Conservation (phyloP, 345 rosid species). For the Gossypium raimondii region DNA sequence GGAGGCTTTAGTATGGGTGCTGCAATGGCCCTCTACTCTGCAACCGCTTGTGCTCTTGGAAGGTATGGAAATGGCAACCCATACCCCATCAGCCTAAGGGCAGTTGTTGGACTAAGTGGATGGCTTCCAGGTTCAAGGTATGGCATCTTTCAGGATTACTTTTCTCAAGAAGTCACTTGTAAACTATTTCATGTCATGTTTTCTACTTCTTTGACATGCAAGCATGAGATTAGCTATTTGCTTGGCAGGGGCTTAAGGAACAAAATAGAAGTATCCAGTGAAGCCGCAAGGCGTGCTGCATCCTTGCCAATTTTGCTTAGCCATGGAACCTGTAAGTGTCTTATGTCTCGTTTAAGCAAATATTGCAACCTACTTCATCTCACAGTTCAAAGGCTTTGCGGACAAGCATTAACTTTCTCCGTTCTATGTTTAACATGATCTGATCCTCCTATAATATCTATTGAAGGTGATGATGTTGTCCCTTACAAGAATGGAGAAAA, state of each 20-base stretch:
- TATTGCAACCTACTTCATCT: neutral
- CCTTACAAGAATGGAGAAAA: constrained; percentile 70
- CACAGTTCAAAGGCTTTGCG: neutral
- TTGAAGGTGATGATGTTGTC: constrained; percentile 73
- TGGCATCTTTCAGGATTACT: neutral
- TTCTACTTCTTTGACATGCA: neutral
- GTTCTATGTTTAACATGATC: neutral
- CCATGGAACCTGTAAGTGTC: constrained; percentile 61
- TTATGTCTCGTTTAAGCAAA: neutral
- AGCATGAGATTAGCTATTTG: neutral
- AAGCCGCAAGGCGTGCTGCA: constrained; percentile 61
- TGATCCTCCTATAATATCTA: constrained; percentile 2
- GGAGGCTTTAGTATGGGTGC: constrained; percentile 99
- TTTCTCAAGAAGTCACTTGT: neutral
- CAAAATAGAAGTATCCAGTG: constrained; percentile 59
- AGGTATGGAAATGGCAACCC: constrained; percentile 65
- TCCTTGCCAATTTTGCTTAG: constrained; percentile 55
- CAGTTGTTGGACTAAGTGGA: constrained; percentile 59
- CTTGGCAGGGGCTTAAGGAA: constrained; percentile 42
- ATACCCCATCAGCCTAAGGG: constrained; percentile 60
- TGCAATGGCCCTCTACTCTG: constrained; percentile 83
- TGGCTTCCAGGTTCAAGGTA: constrained; percentile 95
- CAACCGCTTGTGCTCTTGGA: constrained; percentile 64
- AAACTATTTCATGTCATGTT: neutral
- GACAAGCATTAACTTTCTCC: neutral